Conservation (phyloP, 306 rosid species). For the Trifolium dubium region DNA sequence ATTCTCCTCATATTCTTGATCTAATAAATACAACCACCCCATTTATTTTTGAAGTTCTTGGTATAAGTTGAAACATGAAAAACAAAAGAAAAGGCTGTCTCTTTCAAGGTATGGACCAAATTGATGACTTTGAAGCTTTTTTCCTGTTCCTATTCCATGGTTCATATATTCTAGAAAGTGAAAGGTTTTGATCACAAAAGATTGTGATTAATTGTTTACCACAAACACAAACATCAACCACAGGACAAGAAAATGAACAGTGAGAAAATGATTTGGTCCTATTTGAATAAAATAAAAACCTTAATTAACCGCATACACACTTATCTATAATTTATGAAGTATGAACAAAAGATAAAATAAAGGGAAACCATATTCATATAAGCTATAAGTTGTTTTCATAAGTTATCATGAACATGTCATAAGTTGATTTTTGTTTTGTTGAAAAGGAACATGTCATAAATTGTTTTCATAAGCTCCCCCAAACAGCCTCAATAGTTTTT, state of each 20-base stretch:
- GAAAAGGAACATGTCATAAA: neutral
- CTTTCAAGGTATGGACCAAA: conserved; percentile 34
- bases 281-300: neutral
- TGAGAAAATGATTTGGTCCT: neutral
- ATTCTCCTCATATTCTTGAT: neutral
- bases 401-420: neutral
- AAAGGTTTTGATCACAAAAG: conserved; percentile 36
- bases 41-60: conserved; percentile 14
- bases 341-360: neutral
- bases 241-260: neutral
- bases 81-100: neutral
- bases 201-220: conserved; percentile 17
- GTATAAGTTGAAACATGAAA: conserved; percentile 27
- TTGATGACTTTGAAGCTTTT: conserved; percentile 32
- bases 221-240: neutral
- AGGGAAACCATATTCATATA: neutral
- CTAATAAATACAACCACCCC: neutral
- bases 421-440: neutral
- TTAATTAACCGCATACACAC: neutral
- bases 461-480: neutral
- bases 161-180: conserved; percentile 30
- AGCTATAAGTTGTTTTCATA: neutral
- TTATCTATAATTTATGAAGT: neutral
- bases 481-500: neutral
- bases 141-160: neutral